These are phyloP conservation scores for Pelargonium australe DNA, from an alignment of 441 rosid genomes.

Conservation along the genomic window DNA sequence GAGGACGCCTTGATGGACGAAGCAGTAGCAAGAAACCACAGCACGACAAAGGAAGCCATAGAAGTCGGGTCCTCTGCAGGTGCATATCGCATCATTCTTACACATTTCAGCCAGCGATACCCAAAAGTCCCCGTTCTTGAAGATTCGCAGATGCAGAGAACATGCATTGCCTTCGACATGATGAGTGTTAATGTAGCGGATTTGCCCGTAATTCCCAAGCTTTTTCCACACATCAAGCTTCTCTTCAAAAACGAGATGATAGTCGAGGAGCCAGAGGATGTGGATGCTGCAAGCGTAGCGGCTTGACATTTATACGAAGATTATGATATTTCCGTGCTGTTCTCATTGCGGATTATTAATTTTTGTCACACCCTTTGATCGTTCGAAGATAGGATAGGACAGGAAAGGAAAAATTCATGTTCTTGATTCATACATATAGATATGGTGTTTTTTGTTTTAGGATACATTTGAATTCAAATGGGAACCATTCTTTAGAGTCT, in stretches of 20 bases:
- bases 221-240: constrained; percentile 72
- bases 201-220: constrained; percentile 63
- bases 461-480: too few species aligned
- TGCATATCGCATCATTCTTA: constrained; percentile 68
- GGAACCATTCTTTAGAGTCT: too few species aligned
- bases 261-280: constrained; percentile 54
- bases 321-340: not conserved
- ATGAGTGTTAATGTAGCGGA: constrained; percentile 91
- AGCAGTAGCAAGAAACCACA: constrained; percentile 82
- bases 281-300: constrained; percentile 33
- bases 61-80: constrained; percentile 60
- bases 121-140: constrained; percentile 81
- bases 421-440: too few species aligned
- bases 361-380: too few species aligned
- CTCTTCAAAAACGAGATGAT: constrained; percentile 65
- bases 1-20: constrained; percentile 85
- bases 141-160: constrained; percentile 70
- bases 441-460: too few species aligned
- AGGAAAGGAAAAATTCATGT: too few species aligned
- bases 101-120: constrained; percentile 96
- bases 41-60: constrained; percentile 93
- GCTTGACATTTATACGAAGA: not conserved
- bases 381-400: too few species aligned
- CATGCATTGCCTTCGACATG: constrained; percentile 91
- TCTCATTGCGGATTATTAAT: too few species aligned